Evolutionary conservation across 148 eudicot genomes (phyloP).

Genomic region (Chenopodium suecicum): DNA sequence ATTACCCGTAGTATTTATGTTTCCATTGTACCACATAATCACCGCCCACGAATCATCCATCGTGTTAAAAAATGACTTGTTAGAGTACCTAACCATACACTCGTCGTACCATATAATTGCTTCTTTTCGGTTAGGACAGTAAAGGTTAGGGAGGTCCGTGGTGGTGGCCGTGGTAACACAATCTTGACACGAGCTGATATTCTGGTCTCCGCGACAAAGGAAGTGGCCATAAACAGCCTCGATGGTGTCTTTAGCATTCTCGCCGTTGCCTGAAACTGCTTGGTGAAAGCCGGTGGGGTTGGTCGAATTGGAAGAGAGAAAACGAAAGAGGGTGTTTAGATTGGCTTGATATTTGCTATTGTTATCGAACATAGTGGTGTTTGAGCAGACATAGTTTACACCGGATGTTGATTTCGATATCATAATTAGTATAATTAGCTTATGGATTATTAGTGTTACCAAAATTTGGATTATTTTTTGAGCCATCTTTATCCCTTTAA

Average conservation of each 20-base stretch:
- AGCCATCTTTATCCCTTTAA: not conserved
- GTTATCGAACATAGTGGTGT: not conserved
- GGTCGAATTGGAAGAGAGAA: slow-evolving; percentile 30
- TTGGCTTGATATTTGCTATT: slow-evolving; percentile 20
- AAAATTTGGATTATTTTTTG: not conserved
- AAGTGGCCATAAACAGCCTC: slow-evolving; percentile 32
- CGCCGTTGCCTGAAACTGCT: slow-evolving; percentile 26
- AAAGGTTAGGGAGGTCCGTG: slow-evolving; percentile 10
- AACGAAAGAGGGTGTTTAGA: slow-evolving; percentile 14
- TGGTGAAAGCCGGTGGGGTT: slow-evolving; percentile 38
- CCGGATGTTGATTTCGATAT: slow-evolving; percentile 10
- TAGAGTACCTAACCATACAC: slow-evolving; percentile 43
- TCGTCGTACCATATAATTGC: slow-evolving; percentile 32
- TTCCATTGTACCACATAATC: not conserved
- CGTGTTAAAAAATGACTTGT: slow-evolving; percentile 10
- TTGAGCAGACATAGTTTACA: slow-evolving; percentile 7
- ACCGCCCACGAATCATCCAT: not conserved
- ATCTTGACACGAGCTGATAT: slow-evolving; percentile 22
- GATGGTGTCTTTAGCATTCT: not conserved
- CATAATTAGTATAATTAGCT: not conserved
- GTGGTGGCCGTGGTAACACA: slow-evolving; percentile 29
- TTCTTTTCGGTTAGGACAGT: slow-evolving; percentile 26
- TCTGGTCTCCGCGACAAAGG: slow-evolving; percentile 42
- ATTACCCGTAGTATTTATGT: slow-evolving; percentile 5
- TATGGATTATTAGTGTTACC: not conserved